phyloP scores from a whole-genome alignment of 371 early-diverging fungal species.

The Mortierella sp. region DNA sequence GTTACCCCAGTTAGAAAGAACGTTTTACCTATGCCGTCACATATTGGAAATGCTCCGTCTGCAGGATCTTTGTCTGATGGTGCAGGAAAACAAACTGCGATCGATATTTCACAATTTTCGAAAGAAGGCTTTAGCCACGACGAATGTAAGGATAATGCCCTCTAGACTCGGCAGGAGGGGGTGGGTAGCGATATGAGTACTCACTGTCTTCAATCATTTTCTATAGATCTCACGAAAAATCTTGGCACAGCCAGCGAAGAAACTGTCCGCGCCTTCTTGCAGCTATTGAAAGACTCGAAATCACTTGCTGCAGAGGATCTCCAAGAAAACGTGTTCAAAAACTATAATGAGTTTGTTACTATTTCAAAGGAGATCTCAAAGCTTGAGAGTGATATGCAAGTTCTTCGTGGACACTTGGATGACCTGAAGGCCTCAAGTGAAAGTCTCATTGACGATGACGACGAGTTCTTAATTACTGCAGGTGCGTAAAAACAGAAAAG shows the following conservation, averaged over 20 bases:
- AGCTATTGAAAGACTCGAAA: conserved; percentile 76
- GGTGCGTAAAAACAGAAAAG: conserved; percentile 12
- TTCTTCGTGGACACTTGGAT: conserved; percentile 72
- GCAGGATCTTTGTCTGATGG: conserved; percentile 6
- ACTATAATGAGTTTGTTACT: conserved; percentile 93
- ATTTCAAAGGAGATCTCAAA: conserved; percentile 95
- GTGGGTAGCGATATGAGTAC: neutral
- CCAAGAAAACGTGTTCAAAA: conserved; percentile 91
- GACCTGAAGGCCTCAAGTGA: conserved; percentile 76
- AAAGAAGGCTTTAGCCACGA: conserved; percentile 53
- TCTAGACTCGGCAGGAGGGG: too few relatives aligned
- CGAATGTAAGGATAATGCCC: conserved; percentile 45
- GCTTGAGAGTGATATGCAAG: conserved; percentile 78
- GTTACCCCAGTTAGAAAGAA: conserved; percentile 43
- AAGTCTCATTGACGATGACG: conserved; percentile 61
- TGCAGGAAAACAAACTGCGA: conserved; percentile 20
- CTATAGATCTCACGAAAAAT: conserved; percentile 61
- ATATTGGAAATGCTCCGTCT: neutral
- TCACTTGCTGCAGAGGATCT: conserved; percentile 83
- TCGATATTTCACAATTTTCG: conserved; percentile 51
- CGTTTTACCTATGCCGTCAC: conserved; percentile 29
- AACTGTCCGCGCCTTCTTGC: conserved; percentile 66
- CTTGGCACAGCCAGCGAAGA: conserved; percentile 71
- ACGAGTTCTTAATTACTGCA: conserved; percentile 50
- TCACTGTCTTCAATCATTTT: neutral